Conservation (phyloP, 495 filamentous ascomycete genomes). For the Aspergillus funiculosus region DNA sequence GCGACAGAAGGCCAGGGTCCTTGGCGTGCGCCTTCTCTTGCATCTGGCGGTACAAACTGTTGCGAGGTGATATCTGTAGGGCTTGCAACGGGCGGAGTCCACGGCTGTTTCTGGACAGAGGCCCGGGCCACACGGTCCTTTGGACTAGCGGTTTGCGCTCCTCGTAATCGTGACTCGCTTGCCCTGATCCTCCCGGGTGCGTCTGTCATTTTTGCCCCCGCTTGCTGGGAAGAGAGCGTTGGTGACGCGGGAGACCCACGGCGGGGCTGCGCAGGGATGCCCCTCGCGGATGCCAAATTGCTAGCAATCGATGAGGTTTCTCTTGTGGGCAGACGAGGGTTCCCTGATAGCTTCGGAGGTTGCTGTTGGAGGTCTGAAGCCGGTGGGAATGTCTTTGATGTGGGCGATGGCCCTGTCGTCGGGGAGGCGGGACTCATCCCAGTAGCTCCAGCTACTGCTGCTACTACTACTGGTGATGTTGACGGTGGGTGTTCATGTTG, state of each 20-base stretch:
- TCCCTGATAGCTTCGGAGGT: slow-evolving; percentile 33
- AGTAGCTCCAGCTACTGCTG: neutral
- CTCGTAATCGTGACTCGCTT: slow-evolving; percentile 33
- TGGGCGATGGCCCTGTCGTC: slow-evolving; percentile 21
- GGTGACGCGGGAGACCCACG: slow-evolving; percentile 55
- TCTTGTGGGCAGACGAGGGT: slow-evolving; percentile 49
- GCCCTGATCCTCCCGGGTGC: slow-evolving; percentile 44
- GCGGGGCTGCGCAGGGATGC: slow-evolving; percentile 68
- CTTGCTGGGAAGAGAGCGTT: slow-evolving; percentile 68
- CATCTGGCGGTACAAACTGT: slow-evolving; percentile 28
- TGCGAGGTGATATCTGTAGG: slow-evolving; percentile 35
- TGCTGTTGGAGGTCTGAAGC: slow-evolving; percentile 30
- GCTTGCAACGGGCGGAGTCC: slow-evolving; percentile 33
- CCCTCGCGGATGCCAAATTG: slow-evolving; percentile 82
- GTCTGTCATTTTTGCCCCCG: slow-evolving; percentile 63
- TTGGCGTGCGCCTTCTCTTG: slow-evolving; percentile 12
- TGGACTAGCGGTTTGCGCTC: slow-evolving; percentile 15
- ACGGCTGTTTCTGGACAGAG: slow-evolving; percentile 28
- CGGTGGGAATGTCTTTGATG: slow-evolving; percentile 25
- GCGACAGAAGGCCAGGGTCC: slow-evolving; percentile 21
- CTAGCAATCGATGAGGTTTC: slow-evolving; percentile 85
- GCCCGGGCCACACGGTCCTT: slow-evolving; percentile 25
- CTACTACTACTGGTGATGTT: slow-evolving; percentile 2
- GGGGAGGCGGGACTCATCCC: slow-evolving; percentile 12
- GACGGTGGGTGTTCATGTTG: slow-evolving; percentile 54